These are phyloP conservation scores for Tripterygium wilfordii DNA, from an alignment of 177 flowering plant species.

Conservation along the genomic window DNA sequence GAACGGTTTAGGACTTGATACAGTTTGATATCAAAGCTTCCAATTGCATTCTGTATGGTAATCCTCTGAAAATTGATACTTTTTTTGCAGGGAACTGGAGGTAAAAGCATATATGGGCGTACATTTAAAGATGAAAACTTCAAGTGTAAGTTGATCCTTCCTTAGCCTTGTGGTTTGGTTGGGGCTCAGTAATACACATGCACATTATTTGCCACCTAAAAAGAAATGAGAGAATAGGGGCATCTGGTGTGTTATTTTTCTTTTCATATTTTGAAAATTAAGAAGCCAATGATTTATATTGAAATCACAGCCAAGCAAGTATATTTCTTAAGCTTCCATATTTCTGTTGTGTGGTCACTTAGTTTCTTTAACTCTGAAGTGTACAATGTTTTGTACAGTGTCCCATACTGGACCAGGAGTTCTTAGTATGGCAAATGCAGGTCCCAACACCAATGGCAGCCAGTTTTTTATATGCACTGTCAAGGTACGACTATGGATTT, in stretches of 20 bases:
- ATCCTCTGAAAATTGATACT: not conserved
- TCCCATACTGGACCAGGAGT: slow-evolving; percentile 92
- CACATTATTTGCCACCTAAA: not conserved
- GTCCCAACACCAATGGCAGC: slow-evolving; percentile 94
- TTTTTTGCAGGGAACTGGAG: slow-evolving; percentile 96
- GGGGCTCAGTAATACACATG: too few species aligned
- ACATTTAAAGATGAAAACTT: slow-evolving; percentile 98
- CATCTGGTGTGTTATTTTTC: too few species aligned
- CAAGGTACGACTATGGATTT: slow-evolving; percentile 37
- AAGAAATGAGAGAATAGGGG: too few species aligned
- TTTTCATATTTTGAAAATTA: too few species aligned
- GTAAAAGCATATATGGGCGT: slow-evolving; percentile 97
- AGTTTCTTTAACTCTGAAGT: slow-evolving; percentile 1
- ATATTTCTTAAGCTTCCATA: not conserved
- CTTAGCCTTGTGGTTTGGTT: not conserved
- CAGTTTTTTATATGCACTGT: slow-evolving; percentile 92
- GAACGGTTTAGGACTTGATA: too few species aligned
- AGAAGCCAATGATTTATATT: too few species aligned
- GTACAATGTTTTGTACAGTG: slow-evolving; percentile 46
- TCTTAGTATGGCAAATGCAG: slow-evolving; percentile 98
- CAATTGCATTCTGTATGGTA: too few species aligned
- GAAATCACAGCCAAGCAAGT: too few species aligned
- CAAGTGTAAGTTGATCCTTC: slow-evolving; percentile 53
- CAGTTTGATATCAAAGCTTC: too few species aligned
- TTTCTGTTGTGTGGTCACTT: not conserved